Conservation (phyloP, 1,139 yeast species). For the Kodamaea anthophila region DNA sequence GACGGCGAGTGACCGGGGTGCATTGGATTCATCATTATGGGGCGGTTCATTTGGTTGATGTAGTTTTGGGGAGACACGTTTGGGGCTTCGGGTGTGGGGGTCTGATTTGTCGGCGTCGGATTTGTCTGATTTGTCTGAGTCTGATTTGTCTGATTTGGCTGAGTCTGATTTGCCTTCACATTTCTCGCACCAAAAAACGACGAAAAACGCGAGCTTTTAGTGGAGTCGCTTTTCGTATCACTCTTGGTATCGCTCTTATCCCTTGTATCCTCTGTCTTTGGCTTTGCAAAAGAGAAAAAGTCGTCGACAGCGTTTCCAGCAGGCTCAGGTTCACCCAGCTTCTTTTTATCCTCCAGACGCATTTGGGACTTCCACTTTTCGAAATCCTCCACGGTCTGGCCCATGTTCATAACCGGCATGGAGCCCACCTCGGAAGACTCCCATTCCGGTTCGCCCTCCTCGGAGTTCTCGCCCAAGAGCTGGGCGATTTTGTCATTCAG, state of each 20-base stretch:
- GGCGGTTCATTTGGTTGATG: no score
- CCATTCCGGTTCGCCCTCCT: conserved; percentile 51
- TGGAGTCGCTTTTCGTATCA: conserved; percentile 5
- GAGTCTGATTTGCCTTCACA: no score
- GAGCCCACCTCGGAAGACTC: conserved; percentile 30
- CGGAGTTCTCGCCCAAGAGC: conserved; percentile 33
- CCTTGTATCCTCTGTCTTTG: conserved; percentile 11
- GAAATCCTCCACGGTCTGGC: conserved; percentile 63
- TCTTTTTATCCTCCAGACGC: conserved; percentile 50
- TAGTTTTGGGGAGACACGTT: no score
- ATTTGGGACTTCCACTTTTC: conserved; percentile 64
- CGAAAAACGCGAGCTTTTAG: conserved; percentile 41
- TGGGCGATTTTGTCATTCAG: conserved; percentile 27
- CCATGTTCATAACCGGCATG: conserved; percentile 34
- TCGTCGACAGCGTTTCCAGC: conserved; percentile 46
- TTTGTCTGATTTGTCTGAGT: no score
- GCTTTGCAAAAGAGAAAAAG: conserved; percentile 44
- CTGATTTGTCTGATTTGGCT: no score
- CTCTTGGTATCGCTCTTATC: conserved; percentile 3
- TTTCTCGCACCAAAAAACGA: conserved; percentile 44
- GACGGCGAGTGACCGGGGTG: no score
- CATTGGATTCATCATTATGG: no score
- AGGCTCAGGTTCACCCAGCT: conserved; percentile 37
- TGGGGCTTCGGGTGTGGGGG: no score
- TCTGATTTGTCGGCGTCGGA: conserved; percentile 1